These are phyloP conservation scores for Candida boleticola DNA, from an alignment of 805 yeast species.

Conservation along the genomic window DNA sequence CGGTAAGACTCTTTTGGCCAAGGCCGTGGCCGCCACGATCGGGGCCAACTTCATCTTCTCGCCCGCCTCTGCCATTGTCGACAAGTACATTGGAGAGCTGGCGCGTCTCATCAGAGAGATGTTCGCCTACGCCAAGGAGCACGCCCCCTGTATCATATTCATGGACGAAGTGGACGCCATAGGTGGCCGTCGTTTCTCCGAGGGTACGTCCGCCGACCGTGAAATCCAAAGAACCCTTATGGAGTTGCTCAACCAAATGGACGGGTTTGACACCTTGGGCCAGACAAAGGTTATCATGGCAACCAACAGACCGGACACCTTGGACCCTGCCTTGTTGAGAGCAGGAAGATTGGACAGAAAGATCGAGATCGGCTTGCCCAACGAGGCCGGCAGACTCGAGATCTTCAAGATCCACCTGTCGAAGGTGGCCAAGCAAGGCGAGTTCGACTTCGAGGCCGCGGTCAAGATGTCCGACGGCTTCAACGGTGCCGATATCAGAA, in stretches of 20 bases:
- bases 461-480: constrained; percentile 99
- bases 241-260: constrained; percentile 98
- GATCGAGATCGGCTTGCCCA: constrained; percentile 92
- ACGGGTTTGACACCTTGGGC: constrained; percentile 94
- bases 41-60: constrained; percentile 97
- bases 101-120: constrained; percentile 96
- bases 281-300: constrained; percentile 99
- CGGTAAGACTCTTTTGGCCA: constrained; percentile 92
- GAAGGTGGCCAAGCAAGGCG: constrained; percentile 85
- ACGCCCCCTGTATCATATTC: constrained; percentile 95
- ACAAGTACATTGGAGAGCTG: constrained; percentile 96
- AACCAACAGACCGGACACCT: constrained; percentile 97
- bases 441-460: constrained; percentile 93
- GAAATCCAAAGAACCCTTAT: constrained; percentile 96
- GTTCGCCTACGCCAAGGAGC: constrained; percentile 97
- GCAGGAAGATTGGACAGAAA: constrained; percentile 97
- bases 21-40: constrained; percentile 97
- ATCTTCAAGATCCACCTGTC: constrained; percentile 91
- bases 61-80: constrained; percentile 98
- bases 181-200: constrained; percentile 96
- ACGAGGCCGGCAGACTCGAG: constrained; percentile 92
- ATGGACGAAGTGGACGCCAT: constrained; percentile 99
- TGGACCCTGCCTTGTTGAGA: constrained; percentile 95
- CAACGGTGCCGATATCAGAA: constrained; percentile 97
- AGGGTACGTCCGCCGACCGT: constrained; percentile 98